phyloP scores from a whole-genome alignment of 768 basidiomycete species.

The Auriscalpium orientale region DNA sequence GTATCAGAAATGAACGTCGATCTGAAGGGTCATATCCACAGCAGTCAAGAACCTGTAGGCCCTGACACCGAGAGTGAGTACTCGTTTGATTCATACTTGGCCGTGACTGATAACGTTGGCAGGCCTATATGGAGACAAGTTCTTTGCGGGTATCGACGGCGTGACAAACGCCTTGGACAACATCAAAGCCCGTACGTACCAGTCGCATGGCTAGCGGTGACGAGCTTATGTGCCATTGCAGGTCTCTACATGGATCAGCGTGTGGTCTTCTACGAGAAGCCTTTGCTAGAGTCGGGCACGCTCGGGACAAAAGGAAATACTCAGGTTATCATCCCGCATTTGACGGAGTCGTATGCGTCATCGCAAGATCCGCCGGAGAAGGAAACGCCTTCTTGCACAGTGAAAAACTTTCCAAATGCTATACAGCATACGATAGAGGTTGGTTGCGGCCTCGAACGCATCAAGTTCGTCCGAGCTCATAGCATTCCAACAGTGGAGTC shows the following conservation, averaged over 20 bases:
- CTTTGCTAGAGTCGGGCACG: constrained; percentile 94
- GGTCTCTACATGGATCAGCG: constrained; percentile 98
- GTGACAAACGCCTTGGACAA: constrained; percentile 99
- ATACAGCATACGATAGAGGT: constrained; percentile 98
- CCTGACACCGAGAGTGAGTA: constrained; percentile 83
- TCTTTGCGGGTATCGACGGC: constrained; percentile 84
- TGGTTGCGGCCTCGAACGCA: constrained; percentile 13
- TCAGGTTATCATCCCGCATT: constrained; percentile 88
- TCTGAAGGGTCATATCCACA: constrained; percentile 74
- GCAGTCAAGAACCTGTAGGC: constrained; percentile 91
- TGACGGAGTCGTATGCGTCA: constrained; percentile 95
- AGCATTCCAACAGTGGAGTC: constrained; percentile 64
- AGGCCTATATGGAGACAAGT: constrained; percentile 85
- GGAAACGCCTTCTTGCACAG: constrained; percentile 91
- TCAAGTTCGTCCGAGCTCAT: neutral
- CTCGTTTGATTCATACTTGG: neutral
- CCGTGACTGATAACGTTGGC: neutral
- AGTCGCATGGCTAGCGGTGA: too few species aligned
- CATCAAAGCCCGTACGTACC: constrained; percentile 77
- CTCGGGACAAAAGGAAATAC: constrained; percentile 97
- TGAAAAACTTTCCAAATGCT: constrained; percentile 98
- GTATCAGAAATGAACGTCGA: constrained; percentile 96
- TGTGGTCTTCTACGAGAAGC: constrained; percentile 94
- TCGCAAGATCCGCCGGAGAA: constrained; percentile 99
- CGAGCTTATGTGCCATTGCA: constrained; percentile 22